phyloP scores from a whole-genome alignment of 306 rosid genomes.

The Ammopiptanthus mongolicus region DNA sequence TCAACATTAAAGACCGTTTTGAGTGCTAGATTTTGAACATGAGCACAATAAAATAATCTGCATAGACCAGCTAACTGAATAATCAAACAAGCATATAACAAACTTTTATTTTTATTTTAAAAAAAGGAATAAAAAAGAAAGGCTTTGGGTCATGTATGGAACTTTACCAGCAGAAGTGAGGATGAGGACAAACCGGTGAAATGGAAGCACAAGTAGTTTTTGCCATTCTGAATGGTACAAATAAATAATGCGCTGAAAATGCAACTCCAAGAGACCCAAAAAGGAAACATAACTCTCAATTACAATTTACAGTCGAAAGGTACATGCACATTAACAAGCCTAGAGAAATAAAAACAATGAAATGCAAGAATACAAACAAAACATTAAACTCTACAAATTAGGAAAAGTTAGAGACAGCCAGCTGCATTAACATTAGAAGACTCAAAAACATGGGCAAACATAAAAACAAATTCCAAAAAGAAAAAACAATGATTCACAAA shows the following conservation, averaged over 20 bases:
- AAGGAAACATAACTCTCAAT: not conserved
- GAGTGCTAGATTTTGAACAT: not conserved
- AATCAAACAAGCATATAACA: not conserved
- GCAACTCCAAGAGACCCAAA: not conserved
- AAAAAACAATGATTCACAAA: not conserved
- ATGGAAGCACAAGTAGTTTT: not conserved
- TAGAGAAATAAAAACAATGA: not conserved
- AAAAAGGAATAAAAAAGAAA: not conserved
- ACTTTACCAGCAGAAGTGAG: not conserved
- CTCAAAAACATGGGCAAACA: not conserved
- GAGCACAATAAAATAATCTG: slow-evolving; percentile 20
- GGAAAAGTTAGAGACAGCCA: not conserved
- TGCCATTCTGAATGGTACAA: not conserved
- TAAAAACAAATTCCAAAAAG: not conserved
- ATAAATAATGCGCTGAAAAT: not conserved
- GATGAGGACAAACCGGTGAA: not conserved
- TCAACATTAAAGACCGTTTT: not conserved
- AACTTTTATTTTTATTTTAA: not conserved
- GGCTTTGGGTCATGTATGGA: not conserved
- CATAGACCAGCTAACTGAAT: not conserved
- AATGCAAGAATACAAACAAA: not conserved
- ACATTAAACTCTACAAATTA: not conserved
- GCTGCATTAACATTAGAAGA: not conserved
- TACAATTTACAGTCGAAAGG: not conserved
- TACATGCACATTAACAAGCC: not conserved